phyloP scores from a whole-genome alignment of 371 early-diverging fungal genomes.

The Rhizopus arrhizus region DNA sequence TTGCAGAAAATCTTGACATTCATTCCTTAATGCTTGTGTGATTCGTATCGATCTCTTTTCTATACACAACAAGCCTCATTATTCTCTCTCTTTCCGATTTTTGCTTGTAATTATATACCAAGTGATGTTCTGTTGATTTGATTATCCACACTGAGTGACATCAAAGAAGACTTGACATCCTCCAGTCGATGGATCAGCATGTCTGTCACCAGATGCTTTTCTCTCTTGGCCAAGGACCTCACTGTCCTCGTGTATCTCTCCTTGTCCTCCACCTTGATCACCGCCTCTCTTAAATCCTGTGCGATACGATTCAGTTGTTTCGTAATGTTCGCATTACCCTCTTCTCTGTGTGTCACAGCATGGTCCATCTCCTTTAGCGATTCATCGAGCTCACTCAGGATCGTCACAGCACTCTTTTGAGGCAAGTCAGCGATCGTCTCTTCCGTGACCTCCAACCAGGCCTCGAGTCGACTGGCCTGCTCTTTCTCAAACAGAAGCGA shows the following conservation, averaged over 20 bases:
- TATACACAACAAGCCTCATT: slow-evolving; percentile 18
- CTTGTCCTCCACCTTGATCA: slow-evolving; percentile 20
- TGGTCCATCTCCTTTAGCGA: slow-evolving; percentile 16
- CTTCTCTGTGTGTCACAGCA: background rate
- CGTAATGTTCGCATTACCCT: slow-evolving; percentile 19
- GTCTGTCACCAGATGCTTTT: slow-evolving; percentile 21
- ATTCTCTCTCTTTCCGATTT: background rate
- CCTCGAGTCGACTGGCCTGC: slow-evolving; percentile 34
- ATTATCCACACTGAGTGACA: slow-evolving; percentile 30
- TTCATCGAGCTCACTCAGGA: slow-evolving; percentile 25
- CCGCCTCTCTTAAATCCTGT: slow-evolving; percentile 24
- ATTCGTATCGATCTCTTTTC: slow-evolving; percentile 60
- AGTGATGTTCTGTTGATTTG: slow-evolving; percentile 31
- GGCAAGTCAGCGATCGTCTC: background rate
- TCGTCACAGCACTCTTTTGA: slow-evolving; percentile 11
- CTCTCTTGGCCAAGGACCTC: slow-evolving; percentile 29
- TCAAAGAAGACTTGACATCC: slow-evolving; percentile 17
- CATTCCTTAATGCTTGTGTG: slow-evolving; percentile 47
- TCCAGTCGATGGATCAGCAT: slow-evolving; percentile 19
- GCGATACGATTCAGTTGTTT: slow-evolving; percentile 23
- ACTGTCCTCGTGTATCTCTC: slow-evolving; percentile 46
- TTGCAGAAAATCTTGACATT: slow-evolving; percentile 54
- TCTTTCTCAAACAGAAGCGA: slow-evolving; percentile 38
- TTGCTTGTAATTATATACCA: slow-evolving; percentile 16
- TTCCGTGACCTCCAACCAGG: slow-evolving; percentile 34